These are phyloP conservation scores for Pseudocercospora fijiensis DNA, from an alignment of 2,329 filamentous ascomycete species.

Conservation along the genomic window DNA sequence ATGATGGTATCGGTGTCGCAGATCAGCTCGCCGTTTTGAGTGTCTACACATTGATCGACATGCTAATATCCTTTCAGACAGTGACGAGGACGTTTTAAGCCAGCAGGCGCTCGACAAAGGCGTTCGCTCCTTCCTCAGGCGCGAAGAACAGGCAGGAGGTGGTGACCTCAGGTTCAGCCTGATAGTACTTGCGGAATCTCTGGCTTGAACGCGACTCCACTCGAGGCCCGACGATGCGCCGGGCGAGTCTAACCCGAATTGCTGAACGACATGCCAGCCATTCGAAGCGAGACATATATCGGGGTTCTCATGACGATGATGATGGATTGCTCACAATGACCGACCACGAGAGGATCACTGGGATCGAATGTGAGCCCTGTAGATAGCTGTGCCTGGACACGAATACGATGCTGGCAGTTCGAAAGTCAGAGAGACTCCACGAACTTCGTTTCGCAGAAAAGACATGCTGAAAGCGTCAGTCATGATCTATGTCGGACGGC, in stretches of 20 bases:
- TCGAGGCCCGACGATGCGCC: not conserved
- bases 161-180: slow-evolving; percentile 64
- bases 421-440: not conserved
- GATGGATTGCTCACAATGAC: too few species aligned
- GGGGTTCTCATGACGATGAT: not conserved
- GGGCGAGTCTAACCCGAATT: not conserved
- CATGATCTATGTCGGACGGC: not conserved
- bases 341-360: too few species aligned
- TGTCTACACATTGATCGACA: not conserved
- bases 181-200: slow-evolving; percentile 57
- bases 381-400: too few species aligned
- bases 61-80: not conserved
- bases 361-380: not conserved
- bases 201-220: slow-evolving; percentile 48
- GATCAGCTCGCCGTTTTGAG: too few species aligned
- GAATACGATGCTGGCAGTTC: not conserved
- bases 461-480: not conserved
- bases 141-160: slow-evolving; percentile 53
- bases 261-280: not conserved
- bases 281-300: not conserved
- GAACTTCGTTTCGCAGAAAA: not conserved
- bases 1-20: not conserved
- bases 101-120: slow-evolving; percentile 72
- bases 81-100: slow-evolving; percentile 57
- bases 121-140: slow-evolving; percentile 59